Conservation (phyloP, 495 filamentous ascomycete species). For the Neurospora pannonica region DNA sequence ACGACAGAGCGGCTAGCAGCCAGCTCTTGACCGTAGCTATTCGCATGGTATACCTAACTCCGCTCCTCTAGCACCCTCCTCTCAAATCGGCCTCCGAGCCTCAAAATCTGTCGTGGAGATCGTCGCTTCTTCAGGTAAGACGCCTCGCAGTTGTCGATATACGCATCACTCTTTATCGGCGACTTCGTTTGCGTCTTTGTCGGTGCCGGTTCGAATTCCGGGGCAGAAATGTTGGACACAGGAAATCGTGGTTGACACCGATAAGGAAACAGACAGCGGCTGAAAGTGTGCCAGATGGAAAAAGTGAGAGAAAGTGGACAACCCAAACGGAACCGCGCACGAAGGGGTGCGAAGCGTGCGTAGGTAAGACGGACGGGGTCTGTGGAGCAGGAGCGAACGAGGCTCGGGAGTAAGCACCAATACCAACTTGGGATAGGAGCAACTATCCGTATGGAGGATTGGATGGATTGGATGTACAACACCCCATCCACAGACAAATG, state of each 20-base stretch:
- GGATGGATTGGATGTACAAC: background rate
- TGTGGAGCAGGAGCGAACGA: background rate
- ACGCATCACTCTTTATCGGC: background rate
- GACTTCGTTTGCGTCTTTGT: background rate
- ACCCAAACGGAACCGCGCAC: background rate
- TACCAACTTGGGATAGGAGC: background rate
- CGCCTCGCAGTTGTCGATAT: background rate
- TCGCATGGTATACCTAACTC: background rate
- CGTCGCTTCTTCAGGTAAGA: background rate
- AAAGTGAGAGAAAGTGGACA: background rate
- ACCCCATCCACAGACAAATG: background rate
- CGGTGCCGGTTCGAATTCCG: background rate
- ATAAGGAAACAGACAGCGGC: background rate
- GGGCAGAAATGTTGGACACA: background rate
- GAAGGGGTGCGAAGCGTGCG: background rate
- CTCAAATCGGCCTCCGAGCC: background rate
- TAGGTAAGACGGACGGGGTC: background rate
- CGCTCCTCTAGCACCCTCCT: background rate
- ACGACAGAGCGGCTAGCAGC: background rate
- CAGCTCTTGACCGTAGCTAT: background rate
- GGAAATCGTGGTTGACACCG: background rate
- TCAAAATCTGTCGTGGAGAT: background rate
- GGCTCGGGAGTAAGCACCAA: background rate
- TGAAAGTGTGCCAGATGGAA: background rate
- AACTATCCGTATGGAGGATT: background rate